A percentile compares a stretch with the other conserved stretches of the same genome.
phyloP scores from a whole-genome alignment of 257 asterid genomes.

The Salvia rosmarinus region DNA sequence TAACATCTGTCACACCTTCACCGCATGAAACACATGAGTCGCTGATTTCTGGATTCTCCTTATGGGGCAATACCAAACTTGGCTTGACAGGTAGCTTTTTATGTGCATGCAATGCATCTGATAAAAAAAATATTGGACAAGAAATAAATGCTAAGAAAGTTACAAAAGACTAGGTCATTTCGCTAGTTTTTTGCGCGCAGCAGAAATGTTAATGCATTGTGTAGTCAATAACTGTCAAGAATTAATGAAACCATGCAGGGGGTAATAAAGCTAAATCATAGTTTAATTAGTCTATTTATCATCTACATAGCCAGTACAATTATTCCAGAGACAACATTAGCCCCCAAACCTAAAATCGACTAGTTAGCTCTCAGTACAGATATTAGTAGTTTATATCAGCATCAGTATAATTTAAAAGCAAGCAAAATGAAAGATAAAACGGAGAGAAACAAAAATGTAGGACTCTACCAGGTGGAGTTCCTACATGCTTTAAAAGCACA shows the following conservation, averaged over 20 bases:
- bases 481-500: neutral
- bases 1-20: slow-evolving; percentile 43
- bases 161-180: neutral
- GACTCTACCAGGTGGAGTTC: neutral
- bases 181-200: slow-evolving; percentile 8
- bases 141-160: slow-evolving; percentile 22
- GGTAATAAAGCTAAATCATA: too few species aligned
- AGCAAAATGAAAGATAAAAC: neutral
- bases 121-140: slow-evolving; percentile 33
- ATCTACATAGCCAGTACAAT: neutral
- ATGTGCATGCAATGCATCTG: slow-evolving; percentile 63
- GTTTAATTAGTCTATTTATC: too few species aligned
- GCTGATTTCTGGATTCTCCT: slow-evolving; percentile 44
- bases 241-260: neutral
- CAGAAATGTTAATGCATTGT: neutral
- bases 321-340: slow-evolving; percentile 6
- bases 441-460: neutral
- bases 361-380: slow-evolving; percentile 10
- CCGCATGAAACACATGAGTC: slow-evolving; percentile 40
- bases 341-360: neutral
- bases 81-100: slow-evolving; percentile 49
- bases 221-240: slow-evolving; percentile 3
- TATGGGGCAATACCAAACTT: slow-evolving; percentile 44
- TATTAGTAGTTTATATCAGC: slow-evolving; percentile 10
- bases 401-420: neutral